Evolutionary conservation across 768 basidiomycete genomes (phyloP), one percentile per base, ranked within the genome.

Genomic region (Trametes cinnabarina): DNA sequence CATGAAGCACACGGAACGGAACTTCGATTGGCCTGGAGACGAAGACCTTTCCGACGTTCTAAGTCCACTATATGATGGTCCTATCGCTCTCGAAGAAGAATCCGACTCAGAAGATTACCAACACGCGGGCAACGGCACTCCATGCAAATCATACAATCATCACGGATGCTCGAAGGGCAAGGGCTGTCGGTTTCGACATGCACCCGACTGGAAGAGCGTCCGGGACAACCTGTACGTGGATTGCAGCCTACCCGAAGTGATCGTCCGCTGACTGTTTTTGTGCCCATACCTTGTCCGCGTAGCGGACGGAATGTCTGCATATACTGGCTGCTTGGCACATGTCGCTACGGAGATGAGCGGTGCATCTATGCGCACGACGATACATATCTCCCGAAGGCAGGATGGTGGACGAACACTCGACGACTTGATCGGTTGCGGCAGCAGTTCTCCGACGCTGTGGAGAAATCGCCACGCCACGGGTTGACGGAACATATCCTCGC

Each of bases 81-180:
- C 30, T 32, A 11, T 32, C 11, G 30, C 11, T 11, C 6, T 32
- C 6, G 30, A 32, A 11, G 30, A 32, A 6, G 30, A 32, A 32
- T 32, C 30, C 11, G 30, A 32, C 30, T 32, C 30, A 5, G 30
- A 32, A 32, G 30, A 32, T 11, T 32, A 66, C 69, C 54, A 70
- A 37, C 82, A 83, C 56, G 65, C 63, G 1, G 83, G 82, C 4
- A 84, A 81, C 47, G 76, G 77, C 3, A 72, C 76, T 4, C 77
- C 82, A 0, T 85, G 84, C 65, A 73, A 78, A 39, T 81, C 80
- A 63, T 83, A 85, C 65, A 85, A 86, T 53, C 81, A 79, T 55
- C 71, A 74, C 19, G 79, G 79, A 0, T 84, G 83, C 63, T 66
- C 56, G 12, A 71, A 74, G 3, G 79, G 82, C 0, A 49, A 15